These are phyloP conservation scores for Senna siamea DNA, from an alignment of 306 rosid species.

Conservation along the genomic window DNA sequence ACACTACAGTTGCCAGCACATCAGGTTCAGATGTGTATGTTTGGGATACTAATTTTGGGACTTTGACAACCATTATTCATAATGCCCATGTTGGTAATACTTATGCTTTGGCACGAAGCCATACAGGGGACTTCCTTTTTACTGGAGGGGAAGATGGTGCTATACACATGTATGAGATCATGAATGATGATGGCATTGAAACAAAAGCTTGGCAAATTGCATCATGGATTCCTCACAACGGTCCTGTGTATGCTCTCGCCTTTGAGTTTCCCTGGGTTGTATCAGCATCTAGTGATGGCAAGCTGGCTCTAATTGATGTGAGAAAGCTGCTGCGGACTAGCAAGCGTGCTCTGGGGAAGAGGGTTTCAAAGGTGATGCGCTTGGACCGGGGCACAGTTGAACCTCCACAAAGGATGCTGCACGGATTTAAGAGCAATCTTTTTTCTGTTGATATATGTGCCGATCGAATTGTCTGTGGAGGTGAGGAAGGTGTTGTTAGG, in stretches of 20 bases:
- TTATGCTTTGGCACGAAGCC: slow-evolving; percentile 79
- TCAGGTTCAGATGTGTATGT: slow-evolving; percentile 89
- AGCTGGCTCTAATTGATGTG: slow-evolving; percentile 81
- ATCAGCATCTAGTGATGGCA: slow-evolving; percentile 89
- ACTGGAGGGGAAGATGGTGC: slow-evolving; percentile 95
- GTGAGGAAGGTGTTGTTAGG: slow-evolving; percentile 92
- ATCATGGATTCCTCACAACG: slow-evolving; percentile 86
- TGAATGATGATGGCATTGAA: slow-evolving; percentile 39
- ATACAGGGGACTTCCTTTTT: slow-evolving; percentile 75
- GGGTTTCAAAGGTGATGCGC: slow-evolving; percentile 43
- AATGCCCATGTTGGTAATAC: slow-evolving; percentile 78
- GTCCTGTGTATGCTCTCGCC: slow-evolving; percentile 80
- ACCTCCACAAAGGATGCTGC: slow-evolving; percentile 94
- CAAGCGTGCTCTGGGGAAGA: slow-evolving; percentile 50
- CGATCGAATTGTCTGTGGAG: slow-evolving; percentile 94
- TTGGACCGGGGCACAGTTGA: slow-evolving; percentile 50
- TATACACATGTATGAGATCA: slow-evolving; percentile 80
- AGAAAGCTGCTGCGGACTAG: slow-evolving; percentile 63
- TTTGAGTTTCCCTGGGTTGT: slow-evolving; percentile 99
- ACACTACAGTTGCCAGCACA: slow-evolving; percentile 67
- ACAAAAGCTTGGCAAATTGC: slow-evolving; percentile 50
- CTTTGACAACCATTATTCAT: slow-evolving; percentile 51
- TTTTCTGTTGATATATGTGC: slow-evolving; percentile 78
- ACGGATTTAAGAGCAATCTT: slow-evolving; percentile 75
- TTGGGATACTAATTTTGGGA: slow-evolving; percentile 75